Conservation (phyloP, 2,329 filamentous ascomycete genomes). For the Pleochaeta shiraiana region DNA sequence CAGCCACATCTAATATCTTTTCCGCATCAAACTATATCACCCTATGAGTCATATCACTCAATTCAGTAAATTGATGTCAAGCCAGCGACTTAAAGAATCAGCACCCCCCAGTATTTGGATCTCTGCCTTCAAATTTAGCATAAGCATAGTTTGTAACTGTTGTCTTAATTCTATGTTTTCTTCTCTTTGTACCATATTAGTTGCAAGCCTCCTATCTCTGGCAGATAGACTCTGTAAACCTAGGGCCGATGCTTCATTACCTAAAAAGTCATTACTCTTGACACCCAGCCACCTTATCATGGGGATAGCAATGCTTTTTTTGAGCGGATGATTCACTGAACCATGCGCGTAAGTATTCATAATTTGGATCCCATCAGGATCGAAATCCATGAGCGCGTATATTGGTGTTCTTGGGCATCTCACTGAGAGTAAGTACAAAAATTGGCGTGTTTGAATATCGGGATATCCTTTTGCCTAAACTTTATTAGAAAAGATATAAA, state of each 20-base stretch:
- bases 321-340: slow-evolving; percentile 38
- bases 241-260: slow-evolving; percentile 4
- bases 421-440: slow-evolving; percentile 33
- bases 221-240: slow-evolving; percentile 9
- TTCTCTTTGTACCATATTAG: slow-evolving; percentile 27
- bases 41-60: too few species aligned
- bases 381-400: slow-evolving; percentile 47
- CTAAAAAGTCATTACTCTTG: slow-evolving; percentile 15
- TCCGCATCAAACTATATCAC: too few species aligned
- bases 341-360: slow-evolving; percentile 52
- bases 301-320: slow-evolving; percentile 27
- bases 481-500: neutral
- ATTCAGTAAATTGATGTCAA: slow-evolving; percentile 10
- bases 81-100: slow-evolving; percentile 13
- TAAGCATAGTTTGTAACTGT: slow-evolving; percentile 51
- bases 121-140: slow-evolving; percentile 54
- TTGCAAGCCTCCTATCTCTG: slow-evolving; percentile 32
- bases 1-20: too few species aligned
- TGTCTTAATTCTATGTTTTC: slow-evolving; percentile 17
- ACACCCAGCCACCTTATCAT: slow-evolving; percentile 42
- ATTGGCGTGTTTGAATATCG: slow-evolving; percentile 45
- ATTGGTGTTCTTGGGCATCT: slow-evolving; percentile 31
- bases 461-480: slow-evolving; percentile 61
- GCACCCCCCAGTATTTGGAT: slow-evolving; percentile 43
- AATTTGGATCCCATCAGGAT: slow-evolving; percentile 57